Conservation (phyloP, 805 yeast species). For the Sugiyamaella americana region DNA sequence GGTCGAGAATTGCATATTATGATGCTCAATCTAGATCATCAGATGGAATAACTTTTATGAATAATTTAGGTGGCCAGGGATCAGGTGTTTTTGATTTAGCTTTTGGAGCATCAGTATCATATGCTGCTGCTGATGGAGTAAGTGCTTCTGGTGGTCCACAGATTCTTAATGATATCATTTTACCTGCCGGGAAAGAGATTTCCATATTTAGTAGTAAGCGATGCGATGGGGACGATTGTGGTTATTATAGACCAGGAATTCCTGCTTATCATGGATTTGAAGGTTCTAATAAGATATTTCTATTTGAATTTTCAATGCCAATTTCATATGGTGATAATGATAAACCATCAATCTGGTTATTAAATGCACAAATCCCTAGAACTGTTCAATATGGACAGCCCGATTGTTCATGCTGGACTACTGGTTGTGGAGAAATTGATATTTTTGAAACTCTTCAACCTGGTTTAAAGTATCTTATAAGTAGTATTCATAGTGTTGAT, state of each 20-base stretch:
- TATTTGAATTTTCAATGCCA: constrained; percentile 95
- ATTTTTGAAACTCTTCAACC: constrained; percentile 63
- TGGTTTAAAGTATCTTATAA: constrained; percentile 67
- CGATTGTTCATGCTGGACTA: constrained; percentile 88
- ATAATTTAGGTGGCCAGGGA: constrained; percentile 82
- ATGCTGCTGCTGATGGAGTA: constrained; percentile 71
- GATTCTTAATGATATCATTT: constrained; percentile 60
- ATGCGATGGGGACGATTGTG: constrained; percentile 53
- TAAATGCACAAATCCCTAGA: constrained; percentile 94
- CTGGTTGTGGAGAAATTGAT: constrained; percentile 98
- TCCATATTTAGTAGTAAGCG: constrained; percentile 61
- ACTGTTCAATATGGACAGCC: constrained; percentile 71
- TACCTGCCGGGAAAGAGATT: constrained; percentile 44
- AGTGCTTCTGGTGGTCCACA: constrained; percentile 58
- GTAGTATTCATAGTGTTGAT: too few relatives aligned
- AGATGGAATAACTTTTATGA: constrained; percentile 65
- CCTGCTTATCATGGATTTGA: constrained; percentile 95
- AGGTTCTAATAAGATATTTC: constrained; percentile 78
- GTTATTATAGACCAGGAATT: constrained; percentile 74
- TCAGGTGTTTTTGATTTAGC: constrained; percentile 95
- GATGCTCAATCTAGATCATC: constrained; percentile 59
- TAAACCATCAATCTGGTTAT: constrained; percentile 97
- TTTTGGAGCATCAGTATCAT: constrained; percentile 71
- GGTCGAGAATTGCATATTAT: constrained; percentile 76
- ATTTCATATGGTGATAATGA: constrained; percentile 51